These are phyloP conservation scores for Globisporangium echinulatum DNA, from an alignment of 352 stramenopile species.

Conservation along the genomic window DNA sequence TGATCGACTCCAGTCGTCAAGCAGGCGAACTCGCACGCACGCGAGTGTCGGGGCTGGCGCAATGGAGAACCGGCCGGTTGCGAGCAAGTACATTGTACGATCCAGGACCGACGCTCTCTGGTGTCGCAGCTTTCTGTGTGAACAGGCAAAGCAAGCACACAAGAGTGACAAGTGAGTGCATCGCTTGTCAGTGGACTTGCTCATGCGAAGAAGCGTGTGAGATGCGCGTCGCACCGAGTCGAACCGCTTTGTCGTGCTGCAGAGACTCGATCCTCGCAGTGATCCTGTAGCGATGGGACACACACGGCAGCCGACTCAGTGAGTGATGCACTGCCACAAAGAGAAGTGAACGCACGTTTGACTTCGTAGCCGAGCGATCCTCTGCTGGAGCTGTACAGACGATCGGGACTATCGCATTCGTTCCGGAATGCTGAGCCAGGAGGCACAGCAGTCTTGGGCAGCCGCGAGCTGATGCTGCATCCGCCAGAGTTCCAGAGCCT, in stretches of 20 bases:
- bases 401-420: slow-evolving; percentile 48
- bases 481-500: slow-evolving; percentile 46
- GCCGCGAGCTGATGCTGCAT: slow-evolving; percentile 31
- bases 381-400: slow-evolving; percentile 58
- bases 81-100: slow-evolving; percentile 38
- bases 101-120: slow-evolving; percentile 42
- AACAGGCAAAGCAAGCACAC: background rate
- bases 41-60: slow-evolving; percentile 1
- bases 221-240: slow-evolving; percentile 15
- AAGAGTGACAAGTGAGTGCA: background rate
- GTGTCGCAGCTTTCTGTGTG: slow-evolving; percentile 37
- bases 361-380: slow-evolving; percentile 61
- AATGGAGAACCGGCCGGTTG: slow-evolving; percentile 8
- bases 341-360: slow-evolving; percentile 23
- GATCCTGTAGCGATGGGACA: slow-evolving; percentile 24
- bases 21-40: background rate
- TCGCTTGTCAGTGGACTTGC: background rate
- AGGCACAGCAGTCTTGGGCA: slow-evolving; percentile 47
- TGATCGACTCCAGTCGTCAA: no score
- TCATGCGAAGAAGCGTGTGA: no score
- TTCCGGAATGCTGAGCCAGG: slow-evolving; percentile 63
- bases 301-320: background rate
- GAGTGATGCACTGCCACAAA: background rate
- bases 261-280: slow-evolving; percentile 59
- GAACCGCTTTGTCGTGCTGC: slow-evolving; percentile 61